Conservation (phyloP, 1,139 yeast genomes). For the Protomyces pachydermus region DNA sequence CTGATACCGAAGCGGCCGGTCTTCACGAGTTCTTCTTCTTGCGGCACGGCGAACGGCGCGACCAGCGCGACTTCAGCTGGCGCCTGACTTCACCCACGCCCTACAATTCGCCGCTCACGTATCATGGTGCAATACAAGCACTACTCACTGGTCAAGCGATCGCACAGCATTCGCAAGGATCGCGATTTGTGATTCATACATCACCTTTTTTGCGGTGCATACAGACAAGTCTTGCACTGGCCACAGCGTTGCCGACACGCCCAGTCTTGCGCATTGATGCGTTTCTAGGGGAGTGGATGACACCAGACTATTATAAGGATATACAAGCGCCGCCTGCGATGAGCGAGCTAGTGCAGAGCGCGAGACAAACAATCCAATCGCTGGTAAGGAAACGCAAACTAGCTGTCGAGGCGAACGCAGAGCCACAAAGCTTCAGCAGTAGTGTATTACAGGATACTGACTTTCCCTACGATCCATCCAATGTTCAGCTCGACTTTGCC, state of each 20-base stretch:
- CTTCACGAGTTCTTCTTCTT: conserved; percentile 36
- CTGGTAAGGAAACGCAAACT: conserved; percentile 16
- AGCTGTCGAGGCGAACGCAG: background rate
- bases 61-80: conserved; percentile 39
- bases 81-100: conserved; percentile 39
- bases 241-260: conserved; percentile 25
- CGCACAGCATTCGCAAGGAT: conserved; percentile 2
- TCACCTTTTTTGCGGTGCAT: conserved; percentile 44
- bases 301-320: conserved; percentile 41
- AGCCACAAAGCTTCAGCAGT: background rate
- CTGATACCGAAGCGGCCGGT: background rate
- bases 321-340: conserved; percentile 40
- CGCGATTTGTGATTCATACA: conserved; percentile 36
- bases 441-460: background rate
- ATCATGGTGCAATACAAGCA: conserved; percentile 38
- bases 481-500: conserved; percentile 32
- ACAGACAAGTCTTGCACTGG: conserved; percentile 40
- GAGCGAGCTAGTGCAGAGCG: conserved; percentile 36
- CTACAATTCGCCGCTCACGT: conserved; percentile 41
- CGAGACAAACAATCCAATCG: conserved; percentile 34
- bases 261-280: conserved; percentile 37
- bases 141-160: conserved; percentile 31
- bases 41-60: conserved; percentile 41
- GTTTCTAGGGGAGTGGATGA: conserved; percentile 44
- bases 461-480: background rate